Evolutionary conservation across 2,329 filamentous ascomycete genomes (phyloP), one percentile per base, ranked within the genome.

Genomic region (Talaromyces sp.): DNA sequence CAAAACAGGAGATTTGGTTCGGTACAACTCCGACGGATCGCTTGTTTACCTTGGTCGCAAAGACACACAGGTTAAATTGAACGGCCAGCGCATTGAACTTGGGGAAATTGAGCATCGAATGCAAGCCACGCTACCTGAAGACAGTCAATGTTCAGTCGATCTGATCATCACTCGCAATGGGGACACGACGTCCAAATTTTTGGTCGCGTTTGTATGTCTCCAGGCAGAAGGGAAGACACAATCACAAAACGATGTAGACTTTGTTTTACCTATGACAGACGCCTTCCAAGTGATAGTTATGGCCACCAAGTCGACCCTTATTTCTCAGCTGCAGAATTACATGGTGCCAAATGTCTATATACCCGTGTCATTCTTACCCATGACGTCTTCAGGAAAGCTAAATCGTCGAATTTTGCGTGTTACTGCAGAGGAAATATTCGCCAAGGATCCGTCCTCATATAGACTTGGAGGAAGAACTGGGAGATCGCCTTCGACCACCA

Each of bases 61-160:
- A 60, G 73, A 75, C 51, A 73, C 71, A 0, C 76, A 78, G 60
- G 74, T 79, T 56, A 79, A 79, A 59, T 44, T 79, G 9, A 72
- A 75, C 12, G 77, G 77, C 8, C 76, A 79, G 56, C 75, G 77
- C 53, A 70, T 79, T 9, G 77, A 79, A 61, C 69, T 78, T 4
- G 76, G 74, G 1, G 77, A 78, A 61, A 73, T 79, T 14, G 76
- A 79, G 60, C 64, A 67, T 18, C 40, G 61, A 5, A 62, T 62
- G 28, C 61, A 71, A 64, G 58, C 28, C n/a, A 70, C 67, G 34
- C 61, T 76, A n/a, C 69, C 71, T 5, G 63, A 69, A 1, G 70
- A 71, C 4, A 63, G 70, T 5, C 76, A 76, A 3, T 74, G 83
- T 0, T 79, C 82, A 23, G 79, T 59, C 16, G 62, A 64, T n/a